phyloP scores from a whole-genome alignment of 805 yeast species.

The Clavispora carvajalis region DNA sequence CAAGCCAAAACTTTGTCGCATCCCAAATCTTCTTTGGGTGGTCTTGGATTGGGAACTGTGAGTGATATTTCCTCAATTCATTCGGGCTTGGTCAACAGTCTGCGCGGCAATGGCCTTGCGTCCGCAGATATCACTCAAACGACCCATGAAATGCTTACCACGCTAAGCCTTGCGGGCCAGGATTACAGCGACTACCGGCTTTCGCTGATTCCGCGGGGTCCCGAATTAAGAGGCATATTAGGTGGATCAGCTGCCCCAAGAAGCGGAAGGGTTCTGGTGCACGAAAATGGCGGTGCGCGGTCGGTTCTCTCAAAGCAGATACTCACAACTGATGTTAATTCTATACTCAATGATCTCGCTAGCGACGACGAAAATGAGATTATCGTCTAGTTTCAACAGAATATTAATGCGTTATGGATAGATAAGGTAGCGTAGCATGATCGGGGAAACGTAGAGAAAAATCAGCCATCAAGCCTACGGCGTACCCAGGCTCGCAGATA shows the following conservation, averaged over 20 bases:
- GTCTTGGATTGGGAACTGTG: conserved; percentile 35
- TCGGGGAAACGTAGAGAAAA: neutral
- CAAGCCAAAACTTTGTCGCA: conserved; percentile 4
- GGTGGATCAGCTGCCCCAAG: conserved; percentile 2
- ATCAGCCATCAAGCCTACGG: no score
- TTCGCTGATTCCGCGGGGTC: conserved; percentile 11
- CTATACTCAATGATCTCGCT: conserved; percentile 30
- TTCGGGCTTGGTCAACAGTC: conserved; percentile 22
- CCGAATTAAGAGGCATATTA: conserved; percentile 12
- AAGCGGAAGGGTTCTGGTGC: neutral
- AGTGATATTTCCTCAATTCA: conserved; percentile 38
- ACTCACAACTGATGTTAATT: conserved; percentile 26
- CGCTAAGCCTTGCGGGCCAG: neutral
- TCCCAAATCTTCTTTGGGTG: conserved; percentile 2
- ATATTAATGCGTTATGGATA: no score
- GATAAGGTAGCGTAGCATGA: neutral
- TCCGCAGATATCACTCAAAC: conserved; percentile 11
- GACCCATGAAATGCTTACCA: conserved; percentile 8
- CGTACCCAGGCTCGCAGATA: no score
- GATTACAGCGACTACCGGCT: neutral
- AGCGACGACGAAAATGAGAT: conserved; percentile 29
- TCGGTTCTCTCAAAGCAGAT: conserved; percentile 30
- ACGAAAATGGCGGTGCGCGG: conserved; percentile 11
- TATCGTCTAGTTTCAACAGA: conserved; percentile 3
- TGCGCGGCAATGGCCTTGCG: neutral